Evolutionary conservation across 2,329 filamentous ascomycete species (phyloP).

Genomic region (Metarhizium sp.): DNA sequence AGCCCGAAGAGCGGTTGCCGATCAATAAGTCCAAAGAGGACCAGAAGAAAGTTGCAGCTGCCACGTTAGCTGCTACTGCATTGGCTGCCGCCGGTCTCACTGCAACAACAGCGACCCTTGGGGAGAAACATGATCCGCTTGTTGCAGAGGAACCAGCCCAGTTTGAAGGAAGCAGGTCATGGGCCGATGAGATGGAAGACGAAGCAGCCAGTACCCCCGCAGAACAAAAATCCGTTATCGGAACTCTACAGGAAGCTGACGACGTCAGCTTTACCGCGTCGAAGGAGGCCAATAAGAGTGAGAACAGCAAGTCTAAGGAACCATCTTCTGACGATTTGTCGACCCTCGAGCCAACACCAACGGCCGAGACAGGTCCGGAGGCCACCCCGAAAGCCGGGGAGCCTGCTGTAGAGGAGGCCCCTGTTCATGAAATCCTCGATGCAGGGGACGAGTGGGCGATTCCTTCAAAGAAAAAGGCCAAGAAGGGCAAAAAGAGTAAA

Average conservation of each 20-base stretch:
- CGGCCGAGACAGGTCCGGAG: background rate
- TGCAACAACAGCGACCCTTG: background rate
- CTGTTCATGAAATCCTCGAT: background rate
- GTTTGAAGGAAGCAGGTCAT: background rate
- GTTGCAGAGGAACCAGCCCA: background rate
- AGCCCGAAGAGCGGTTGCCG: slow-evolving; percentile 6
- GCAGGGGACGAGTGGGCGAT: slow-evolving; percentile 10
- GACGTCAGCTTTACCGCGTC: slow-evolving; percentile 23
- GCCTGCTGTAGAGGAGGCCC: background rate
- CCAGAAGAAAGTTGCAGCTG: slow-evolving; percentile 26
- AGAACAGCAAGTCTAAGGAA: slow-evolving; percentile 12
- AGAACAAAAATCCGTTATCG: background rate
- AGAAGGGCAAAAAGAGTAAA: slow-evolving; percentile 5
- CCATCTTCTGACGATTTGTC: background rate
- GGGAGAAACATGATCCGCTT: slow-evolving; percentile 1
- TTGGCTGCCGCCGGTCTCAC: slow-evolving; percentile 2
- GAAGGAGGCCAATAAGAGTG: slow-evolving; percentile 32
- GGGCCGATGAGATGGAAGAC: slow-evolving; percentile 11
- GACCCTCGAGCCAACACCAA: background rate
- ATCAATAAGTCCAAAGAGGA: slow-evolving; percentile 23
- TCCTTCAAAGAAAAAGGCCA: slow-evolving; percentile 21
- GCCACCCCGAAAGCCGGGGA: background rate
- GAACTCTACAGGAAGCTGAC: slow-evolving; percentile 9
- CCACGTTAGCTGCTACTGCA: slow-evolving; percentile 12
- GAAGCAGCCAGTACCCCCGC: background rate